A percentile compares a stretch with the other conserved stretches of the same genome.
Evolutionary conservation across 192 early-diverging fungal genomes (phyloP).

Genomic region (Rhizoclosmatium sp.): DNA sequence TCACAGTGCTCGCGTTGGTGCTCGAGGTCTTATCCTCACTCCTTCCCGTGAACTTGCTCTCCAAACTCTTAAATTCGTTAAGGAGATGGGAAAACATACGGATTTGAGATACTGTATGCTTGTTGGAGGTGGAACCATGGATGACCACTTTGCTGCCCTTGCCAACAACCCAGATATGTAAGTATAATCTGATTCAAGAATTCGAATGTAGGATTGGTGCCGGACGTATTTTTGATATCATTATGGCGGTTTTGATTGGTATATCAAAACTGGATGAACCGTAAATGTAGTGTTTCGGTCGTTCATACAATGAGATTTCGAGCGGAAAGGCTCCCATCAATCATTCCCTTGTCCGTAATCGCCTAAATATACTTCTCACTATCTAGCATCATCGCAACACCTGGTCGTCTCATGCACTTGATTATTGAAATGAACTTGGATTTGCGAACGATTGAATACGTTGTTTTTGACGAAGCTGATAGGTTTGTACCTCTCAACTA

Average conservation of each 20-base stretch:
- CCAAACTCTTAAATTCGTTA: constrained; percentile 93
- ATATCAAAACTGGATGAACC: no score
- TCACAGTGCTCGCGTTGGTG: constrained; percentile 85
- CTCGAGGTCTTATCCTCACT: constrained; percentile 76
- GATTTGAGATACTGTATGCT: constrained; percentile 87
- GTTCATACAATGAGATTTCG: no score
- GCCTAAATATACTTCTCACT: constrained; percentile 32
- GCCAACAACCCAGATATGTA: constrained; percentile 95
- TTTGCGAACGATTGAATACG: constrained; percentile 87
- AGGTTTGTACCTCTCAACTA: constrained; percentile 55
- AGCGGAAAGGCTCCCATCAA: no score
- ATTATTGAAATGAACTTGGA: constrained; percentile 91
- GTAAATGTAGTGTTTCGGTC: no score
- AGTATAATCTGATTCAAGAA: constrained; percentile 14
- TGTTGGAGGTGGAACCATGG: constrained; percentile 95
- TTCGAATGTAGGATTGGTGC: no score
- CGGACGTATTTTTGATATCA: no score
- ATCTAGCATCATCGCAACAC: constrained; percentile 53
- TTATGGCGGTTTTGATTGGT: no score
- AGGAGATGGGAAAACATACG: constrained; percentile 92
- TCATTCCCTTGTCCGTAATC: no score
- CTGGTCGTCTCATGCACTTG: constrained; percentile 59
- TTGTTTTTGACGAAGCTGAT: constrained; percentile 99
- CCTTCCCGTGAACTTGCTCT: constrained; percentile 96
- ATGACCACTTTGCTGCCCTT: constrained; percentile 95